Evolutionary conservation across 257 asterid genomes (phyloP).

Genomic region (Forsythia suspensa): DNA sequence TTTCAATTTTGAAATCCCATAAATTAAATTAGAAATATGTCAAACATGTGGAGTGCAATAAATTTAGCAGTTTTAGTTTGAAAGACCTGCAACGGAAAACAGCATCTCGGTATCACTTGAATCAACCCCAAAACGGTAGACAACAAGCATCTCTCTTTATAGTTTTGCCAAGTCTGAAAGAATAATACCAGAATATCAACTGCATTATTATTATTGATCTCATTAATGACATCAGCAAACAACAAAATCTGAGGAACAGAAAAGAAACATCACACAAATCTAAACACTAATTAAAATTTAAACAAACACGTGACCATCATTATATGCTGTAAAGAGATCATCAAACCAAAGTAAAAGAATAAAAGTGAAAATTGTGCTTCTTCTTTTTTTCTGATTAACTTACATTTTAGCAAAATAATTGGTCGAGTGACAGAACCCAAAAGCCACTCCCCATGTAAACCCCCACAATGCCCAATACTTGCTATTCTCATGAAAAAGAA

Average conservation of each 20-base stretch:
- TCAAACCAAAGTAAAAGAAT: slow-evolving; percentile 14
- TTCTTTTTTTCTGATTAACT: neutral
- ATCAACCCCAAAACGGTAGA: slow-evolving; percentile 65
- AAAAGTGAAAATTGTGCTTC: neutral
- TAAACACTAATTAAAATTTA: slow-evolving; percentile 11
- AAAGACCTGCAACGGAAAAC: slow-evolving; percentile 69
- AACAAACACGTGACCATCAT: slow-evolving; percentile 20
- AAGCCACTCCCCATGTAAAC: slow-evolving; percentile 64
- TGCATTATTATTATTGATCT: slow-evolving; percentile 16
- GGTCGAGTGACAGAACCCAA: slow-evolving; percentile 62
- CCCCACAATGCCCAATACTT: slow-evolving; percentile 47
- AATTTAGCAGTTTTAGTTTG: slow-evolving; percentile 27
- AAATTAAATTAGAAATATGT: slow-evolving; percentile 33
- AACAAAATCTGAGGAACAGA: slow-evolving; percentile 49
- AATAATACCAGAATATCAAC: slow-evolving; percentile 16
- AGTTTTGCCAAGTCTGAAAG: slow-evolving; percentile 37
- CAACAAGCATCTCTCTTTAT: slow-evolving; percentile 71
- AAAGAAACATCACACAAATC: slow-evolving; percentile 28
- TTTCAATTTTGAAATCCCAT: slow-evolving; percentile 45
- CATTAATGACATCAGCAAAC: slow-evolving; percentile 30
- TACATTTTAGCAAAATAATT: slow-evolving; percentile 3
- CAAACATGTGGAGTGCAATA: slow-evolving; percentile 40
- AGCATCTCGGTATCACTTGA: slow-evolving; percentile 71
- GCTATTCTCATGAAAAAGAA: neutral
- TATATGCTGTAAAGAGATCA: slow-evolving; percentile 35